These are phyloP conservation scores for Phaeosphaeriaceae sp. DNA, from an alignment of 2,329 filamentous ascomycete species.

Conservation along the genomic window DNA sequence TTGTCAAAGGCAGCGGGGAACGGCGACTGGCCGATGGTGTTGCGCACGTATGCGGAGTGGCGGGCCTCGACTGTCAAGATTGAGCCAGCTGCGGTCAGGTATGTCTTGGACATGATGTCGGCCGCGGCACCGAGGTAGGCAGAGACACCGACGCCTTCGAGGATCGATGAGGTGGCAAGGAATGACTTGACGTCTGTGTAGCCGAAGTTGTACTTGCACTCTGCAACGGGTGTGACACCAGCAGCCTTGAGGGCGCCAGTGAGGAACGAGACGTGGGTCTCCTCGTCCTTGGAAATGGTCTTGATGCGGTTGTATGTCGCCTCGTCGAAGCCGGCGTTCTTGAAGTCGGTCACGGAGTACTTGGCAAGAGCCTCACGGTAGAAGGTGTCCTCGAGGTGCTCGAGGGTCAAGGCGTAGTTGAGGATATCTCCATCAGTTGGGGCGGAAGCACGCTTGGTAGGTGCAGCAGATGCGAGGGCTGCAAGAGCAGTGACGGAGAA, in stretches of 20 bases:
- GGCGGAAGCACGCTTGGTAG: conserved; percentile 33
- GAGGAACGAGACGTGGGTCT: conserved; percentile 65
- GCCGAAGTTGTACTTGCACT: conserved; percentile 65
- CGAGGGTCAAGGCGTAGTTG: conserved; percentile 55
- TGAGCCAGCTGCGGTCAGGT: conserved; percentile 67
- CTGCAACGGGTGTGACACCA: conserved; percentile 59
- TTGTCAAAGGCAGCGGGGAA: conserved; percentile 68
- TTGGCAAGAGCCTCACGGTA: conserved; percentile 67
- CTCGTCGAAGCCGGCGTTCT: conserved; percentile 41
- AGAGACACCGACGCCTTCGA: conserved; percentile 64
- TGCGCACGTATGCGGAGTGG: conserved; percentile 68
- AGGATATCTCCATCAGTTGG: conserved; percentile 43
- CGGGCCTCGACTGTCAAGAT: conserved; percentile 71
- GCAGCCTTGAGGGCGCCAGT: conserved; percentile 52
- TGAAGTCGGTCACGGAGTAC: conserved; percentile 52
- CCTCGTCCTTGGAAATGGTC: conserved; percentile 64
- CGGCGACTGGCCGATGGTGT: conserved; percentile 56
- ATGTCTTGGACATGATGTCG: conserved; percentile 62
- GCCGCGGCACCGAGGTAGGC: conserved; percentile 70
- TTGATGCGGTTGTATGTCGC: conserved; percentile 66
- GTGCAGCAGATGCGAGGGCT: conserved; percentile 22
- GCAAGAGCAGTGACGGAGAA: conserved; percentile 16
- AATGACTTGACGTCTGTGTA: conserved; percentile 58
- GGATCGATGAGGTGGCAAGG: conserved; percentile 59
- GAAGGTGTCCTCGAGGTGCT: conserved; percentile 65